Percentiles rank a stretch among this genome's conserved stretches.
These are phyloP conservation scores for Cercospora zeina DNA, from an alignment of 2,329 filamentous ascomycete species.

Conservation along the genomic window DNA sequence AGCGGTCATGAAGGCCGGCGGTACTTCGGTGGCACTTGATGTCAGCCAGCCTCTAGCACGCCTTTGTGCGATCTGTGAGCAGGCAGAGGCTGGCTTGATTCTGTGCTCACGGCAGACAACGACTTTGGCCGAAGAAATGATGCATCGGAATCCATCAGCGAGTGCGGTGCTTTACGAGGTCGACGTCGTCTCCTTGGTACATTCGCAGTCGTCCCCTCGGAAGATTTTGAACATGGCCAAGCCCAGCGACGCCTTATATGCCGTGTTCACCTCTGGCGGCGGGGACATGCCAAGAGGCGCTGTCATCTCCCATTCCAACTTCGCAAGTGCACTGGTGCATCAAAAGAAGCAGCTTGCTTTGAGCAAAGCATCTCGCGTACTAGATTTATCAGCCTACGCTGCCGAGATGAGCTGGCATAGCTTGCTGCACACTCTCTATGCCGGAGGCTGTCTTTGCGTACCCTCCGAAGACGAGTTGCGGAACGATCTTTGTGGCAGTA, in stretches of 20 bases:
- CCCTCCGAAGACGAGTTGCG: not conserved
- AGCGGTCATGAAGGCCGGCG: not conserved
- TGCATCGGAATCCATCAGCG: too few relatives aligned
- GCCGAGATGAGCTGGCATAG: not conserved
- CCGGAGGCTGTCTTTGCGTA: not conserved
- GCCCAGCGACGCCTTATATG: not conserved
- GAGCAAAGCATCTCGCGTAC: not conserved
- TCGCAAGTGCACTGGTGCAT: not conserved
- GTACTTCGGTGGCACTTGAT: not conserved
- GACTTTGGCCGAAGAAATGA: not conserved
- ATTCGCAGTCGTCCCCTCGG: too few relatives aligned
- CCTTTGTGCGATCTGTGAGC: not conserved
- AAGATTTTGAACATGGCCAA: not conserved
- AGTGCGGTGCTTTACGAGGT: too few relatives aligned
- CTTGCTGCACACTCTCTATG: not conserved
- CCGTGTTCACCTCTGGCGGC: constrained; percentile 15
- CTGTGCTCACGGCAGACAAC: not conserved
- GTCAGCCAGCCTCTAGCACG: not conserved
- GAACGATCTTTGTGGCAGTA: not conserved
- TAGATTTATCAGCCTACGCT: not conserved
- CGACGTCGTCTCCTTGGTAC: too few relatives aligned
- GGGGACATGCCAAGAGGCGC: constrained; percentile 20
- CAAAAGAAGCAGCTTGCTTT: not conserved
- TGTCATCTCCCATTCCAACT: not conserved
- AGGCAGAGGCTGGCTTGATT: not conserved